Evolutionary conservation across 1,284 basidiomycete genomes (phyloP).

Genomic region (Leccinum angustisporum): DNA sequence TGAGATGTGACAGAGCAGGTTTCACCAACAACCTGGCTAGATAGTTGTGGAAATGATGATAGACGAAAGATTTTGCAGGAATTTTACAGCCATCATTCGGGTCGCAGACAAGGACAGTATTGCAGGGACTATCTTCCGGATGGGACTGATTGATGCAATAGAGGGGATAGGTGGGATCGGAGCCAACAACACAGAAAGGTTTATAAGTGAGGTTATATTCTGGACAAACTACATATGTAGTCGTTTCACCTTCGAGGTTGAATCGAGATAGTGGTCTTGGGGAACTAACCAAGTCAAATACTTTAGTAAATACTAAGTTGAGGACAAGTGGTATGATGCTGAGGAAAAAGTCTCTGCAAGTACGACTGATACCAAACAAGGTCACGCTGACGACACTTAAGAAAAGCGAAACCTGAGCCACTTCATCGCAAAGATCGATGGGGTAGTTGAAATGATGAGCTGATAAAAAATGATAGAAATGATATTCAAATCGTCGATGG

Average conservation of each 20-base stretch:
- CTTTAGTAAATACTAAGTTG: too few relatives aligned
- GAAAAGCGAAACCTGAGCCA: too few relatives aligned
- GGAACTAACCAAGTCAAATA: neutral
- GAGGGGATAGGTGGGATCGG: neutral
- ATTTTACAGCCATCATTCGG: neutral
- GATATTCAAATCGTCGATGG: too few relatives aligned
- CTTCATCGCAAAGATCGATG: too few relatives aligned
- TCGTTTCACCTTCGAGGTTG: constrained; percentile 22
- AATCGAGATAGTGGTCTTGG: constrained; percentile 17
- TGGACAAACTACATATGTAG: constrained; percentile 21
- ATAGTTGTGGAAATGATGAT: neutral
- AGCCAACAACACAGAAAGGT: neutral
- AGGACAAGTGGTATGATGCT: too few relatives aligned
- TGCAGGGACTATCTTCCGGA: neutral
- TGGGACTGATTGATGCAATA: too few relatives aligned
- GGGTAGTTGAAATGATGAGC: too few relatives aligned
- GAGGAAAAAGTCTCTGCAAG: too few relatives aligned
- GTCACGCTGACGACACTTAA: too few relatives aligned
- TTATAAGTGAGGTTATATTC: constrained; percentile 19
- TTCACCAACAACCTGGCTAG: neutral
- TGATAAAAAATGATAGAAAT: too few relatives aligned
- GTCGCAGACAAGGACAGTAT: neutral
- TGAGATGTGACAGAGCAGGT: too few relatives aligned
- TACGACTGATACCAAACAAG: too few relatives aligned
- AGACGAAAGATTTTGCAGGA: neutral